phyloP scores from a whole-genome alignment of 352 stramenopile genomes.

The Pythium plurisporium region DNA sequence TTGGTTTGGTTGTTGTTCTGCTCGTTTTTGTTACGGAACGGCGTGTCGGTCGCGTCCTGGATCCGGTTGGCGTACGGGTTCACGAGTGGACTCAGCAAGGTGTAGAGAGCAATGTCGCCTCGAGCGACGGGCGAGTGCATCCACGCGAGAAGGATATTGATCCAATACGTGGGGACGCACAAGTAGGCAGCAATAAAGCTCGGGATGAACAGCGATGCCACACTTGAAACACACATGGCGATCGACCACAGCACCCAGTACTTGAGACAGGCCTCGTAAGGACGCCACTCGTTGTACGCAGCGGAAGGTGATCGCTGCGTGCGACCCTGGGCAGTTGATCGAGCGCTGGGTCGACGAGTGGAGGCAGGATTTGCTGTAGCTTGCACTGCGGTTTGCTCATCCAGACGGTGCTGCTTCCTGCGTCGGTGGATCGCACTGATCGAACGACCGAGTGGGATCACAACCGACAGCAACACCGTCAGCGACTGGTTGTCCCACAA shows the following conservation, averaged over 20 bases:
- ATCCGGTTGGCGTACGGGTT: conserved; percentile 36
- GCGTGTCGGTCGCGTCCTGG: conserved; percentile 29
- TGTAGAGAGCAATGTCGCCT: conserved; percentile 70
- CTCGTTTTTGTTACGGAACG: conserved; percentile 9
- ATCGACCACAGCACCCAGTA: conserved; percentile 84
- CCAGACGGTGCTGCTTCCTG: conserved; percentile 24
- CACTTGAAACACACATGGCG: conserved; percentile 33
- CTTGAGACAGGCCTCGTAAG: conserved; percentile 75
- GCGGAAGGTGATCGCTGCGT: not conserved
- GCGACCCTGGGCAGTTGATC: not conserved
- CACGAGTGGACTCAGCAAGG: conserved; percentile 53
- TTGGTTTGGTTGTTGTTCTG: conserved; percentile 37
- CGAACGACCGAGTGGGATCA: conserved; percentile 65
- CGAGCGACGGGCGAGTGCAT: conserved; percentile 73
- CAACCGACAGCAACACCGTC: conserved; percentile 51
- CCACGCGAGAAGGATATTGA: conserved; percentile 76
- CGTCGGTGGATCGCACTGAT: conserved; percentile 56
- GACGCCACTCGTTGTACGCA: conserved; percentile 46
- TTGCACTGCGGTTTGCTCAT: conserved; percentile 9
- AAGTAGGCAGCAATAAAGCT: conserved; percentile 53
- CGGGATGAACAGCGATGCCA: conserved; percentile 66
- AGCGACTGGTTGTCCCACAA: conserved; percentile 57
- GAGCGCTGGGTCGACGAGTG: not conserved
- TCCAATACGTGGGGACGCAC: conserved; percentile 43
- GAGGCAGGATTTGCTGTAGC: not conserved